These are phyloP conservation scores for Talaromyces sp. DNA, from an alignment of 2,329 filamentous ascomycete genomes.

Conservation along the genomic window DNA sequence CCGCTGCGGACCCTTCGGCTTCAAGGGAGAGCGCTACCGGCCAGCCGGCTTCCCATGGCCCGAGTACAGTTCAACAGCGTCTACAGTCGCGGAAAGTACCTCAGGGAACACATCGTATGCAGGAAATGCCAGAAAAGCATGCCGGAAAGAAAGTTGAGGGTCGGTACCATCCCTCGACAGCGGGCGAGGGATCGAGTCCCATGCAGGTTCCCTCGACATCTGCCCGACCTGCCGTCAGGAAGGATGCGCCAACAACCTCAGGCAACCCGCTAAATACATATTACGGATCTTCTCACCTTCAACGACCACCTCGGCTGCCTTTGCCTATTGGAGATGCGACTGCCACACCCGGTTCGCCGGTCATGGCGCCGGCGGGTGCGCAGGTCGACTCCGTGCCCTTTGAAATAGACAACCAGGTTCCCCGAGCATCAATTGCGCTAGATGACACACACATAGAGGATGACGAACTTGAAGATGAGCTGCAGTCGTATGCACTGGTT, in stretches of 20 bases:
- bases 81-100: conserved; percentile 33
- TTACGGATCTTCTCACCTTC: conserved; percentile 35
- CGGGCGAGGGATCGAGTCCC: conserved; percentile 31
- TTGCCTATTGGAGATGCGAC: conserved; percentile 90
- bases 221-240: conserved; percentile 22
- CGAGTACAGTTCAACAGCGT: conserved; percentile 34
- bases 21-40: conserved; percentile 39
- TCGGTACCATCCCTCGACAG: conserved; percentile 15
- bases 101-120: conserved; percentile 22
- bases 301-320: conserved; percentile 75
- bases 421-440: conserved; percentile 49
- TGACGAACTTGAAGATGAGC: conserved; percentile 70
- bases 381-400: conserved; percentile 41
- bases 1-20: conserved; percentile 38
- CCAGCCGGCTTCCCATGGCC: conserved; percentile 29
- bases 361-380: conserved; percentile 64
- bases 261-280: conserved; percentile 45
- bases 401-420: conserved; percentile 47
- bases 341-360: conserved; percentile 83
- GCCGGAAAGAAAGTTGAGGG: conserved; percentile 19
- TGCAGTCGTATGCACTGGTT: conserved; percentile 58
- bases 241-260: conserved; percentile 32
- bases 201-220: conserved; percentile 30
- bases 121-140: conserved; percentile 18
- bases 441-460: conserved; percentile 57